These are phyloP conservation scores for Fusarium concolor DNA, from an alignment of 2,329 filamentous ascomycete genomes.

Conservation along the genomic window DNA sequence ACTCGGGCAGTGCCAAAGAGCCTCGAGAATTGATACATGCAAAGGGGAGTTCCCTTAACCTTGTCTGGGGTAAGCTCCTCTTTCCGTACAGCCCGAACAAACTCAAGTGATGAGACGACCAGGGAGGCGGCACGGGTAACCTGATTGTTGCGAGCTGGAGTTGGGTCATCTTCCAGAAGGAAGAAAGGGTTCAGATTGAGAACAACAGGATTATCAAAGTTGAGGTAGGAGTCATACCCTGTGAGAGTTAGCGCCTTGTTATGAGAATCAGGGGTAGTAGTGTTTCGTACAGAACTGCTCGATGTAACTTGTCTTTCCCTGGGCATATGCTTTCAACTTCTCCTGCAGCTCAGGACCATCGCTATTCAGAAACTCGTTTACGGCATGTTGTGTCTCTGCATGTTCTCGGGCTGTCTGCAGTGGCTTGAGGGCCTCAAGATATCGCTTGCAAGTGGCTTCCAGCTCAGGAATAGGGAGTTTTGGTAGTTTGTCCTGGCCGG, in stretches of 20 bases:
- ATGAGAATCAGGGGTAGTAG: neutral
- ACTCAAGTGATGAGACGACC: slow-evolving; percentile 88
- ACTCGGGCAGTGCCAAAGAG: slow-evolving; percentile 95
- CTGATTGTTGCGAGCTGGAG: slow-evolving; percentile 94
- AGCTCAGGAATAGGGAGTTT: slow-evolving; percentile 95
- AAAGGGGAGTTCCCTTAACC: slow-evolving; percentile 83
- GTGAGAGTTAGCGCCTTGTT: slow-evolving; percentile 18
- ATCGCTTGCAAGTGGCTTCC: slow-evolving; percentile 80
- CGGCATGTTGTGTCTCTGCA: slow-evolving; percentile 81
- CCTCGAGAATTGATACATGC: slow-evolving; percentile 98
- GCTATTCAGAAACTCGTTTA: slow-evolving; percentile 82
- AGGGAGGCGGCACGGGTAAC: slow-evolving; percentile 94
- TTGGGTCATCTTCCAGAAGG: slow-evolving; percentile 95
- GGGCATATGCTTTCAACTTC: slow-evolving; percentile 89
- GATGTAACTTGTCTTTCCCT: slow-evolving; percentile 93
- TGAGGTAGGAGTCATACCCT: slow-evolving; percentile 99
- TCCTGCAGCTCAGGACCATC: slow-evolving; percentile 90
- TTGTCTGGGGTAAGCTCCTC: slow-evolving; percentile 94
- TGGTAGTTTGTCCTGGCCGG: slow-evolving; percentile 86
- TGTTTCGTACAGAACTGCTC: slow-evolving; percentile 87
- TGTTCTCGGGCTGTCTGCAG: slow-evolving; percentile 86
- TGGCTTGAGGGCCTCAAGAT: slow-evolving; percentile 81
- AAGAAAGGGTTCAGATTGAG: slow-evolving; percentile 99
- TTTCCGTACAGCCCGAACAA: slow-evolving; percentile 90
- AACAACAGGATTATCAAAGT: slow-evolving; percentile 97